Evolutionary conservation across 768 basidiomycete genomes (phyloP).

Genomic region (Russula brevipes): DNA sequence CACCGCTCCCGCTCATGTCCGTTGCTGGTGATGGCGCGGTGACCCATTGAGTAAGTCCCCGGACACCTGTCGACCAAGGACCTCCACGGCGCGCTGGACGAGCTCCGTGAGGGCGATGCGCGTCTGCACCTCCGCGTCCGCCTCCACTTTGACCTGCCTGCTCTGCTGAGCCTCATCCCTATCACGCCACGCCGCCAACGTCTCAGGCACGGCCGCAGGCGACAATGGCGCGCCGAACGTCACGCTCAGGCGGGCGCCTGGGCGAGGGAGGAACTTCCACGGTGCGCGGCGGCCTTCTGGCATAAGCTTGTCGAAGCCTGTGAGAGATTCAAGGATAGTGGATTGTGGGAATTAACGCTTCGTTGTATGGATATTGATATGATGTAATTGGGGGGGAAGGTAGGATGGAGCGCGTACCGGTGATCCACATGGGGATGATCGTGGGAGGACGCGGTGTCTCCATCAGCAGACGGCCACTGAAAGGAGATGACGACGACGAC

Average conservation of each 20-base stretch:
- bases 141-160: background rate
- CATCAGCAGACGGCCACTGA: slow-evolving; percentile 80
- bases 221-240: slow-evolving; percentile 77
- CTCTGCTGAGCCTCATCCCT: slow-evolving; percentile 9
- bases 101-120: slow-evolving; percentile 33
- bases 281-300: slow-evolving; percentile 78
- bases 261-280: slow-evolving; percentile 62
- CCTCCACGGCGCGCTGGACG: slow-evolving; percentile 32
- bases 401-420: slow-evolving; percentile 41
- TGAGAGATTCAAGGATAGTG: no score
- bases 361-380: background rate
- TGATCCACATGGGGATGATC: slow-evolving; percentile 92
- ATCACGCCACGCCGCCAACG: slow-evolving; percentile 15
- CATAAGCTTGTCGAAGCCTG: slow-evolving; percentile 86
- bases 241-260: slow-evolving; percentile 60
- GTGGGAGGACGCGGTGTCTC: slow-evolving; percentile 58
- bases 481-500: background rate
- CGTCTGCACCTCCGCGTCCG: slow-evolving; percentile 12
- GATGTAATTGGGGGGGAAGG: background rate
- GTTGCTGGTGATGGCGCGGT: background rate
- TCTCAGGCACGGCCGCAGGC: slow-evolving; percentile 33
- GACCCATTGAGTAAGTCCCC: slow-evolving; percentile 14
- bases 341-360: background rate
- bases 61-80: slow-evolving; percentile 27
- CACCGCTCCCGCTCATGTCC: background rate